Conservation (phyloP, 768 basidiomycete species). For the Dacryopinax primogenitus region DNA sequence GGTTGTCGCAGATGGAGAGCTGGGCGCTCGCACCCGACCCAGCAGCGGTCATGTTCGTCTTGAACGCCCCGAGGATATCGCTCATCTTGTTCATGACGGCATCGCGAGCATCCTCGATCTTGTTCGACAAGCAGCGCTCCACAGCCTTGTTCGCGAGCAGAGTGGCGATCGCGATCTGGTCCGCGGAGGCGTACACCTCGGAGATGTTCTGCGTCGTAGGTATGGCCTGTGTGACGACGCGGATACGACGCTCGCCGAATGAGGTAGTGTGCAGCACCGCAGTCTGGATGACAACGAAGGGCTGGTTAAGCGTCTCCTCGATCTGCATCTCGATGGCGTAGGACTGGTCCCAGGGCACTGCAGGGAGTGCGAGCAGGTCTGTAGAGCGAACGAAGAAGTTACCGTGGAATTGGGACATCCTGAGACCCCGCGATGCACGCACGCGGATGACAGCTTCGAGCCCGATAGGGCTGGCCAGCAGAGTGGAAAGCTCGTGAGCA, state of each 20-base stretch:
- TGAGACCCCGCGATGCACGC: slow-evolving; percentile 87
- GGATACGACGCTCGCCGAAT: slow-evolving; percentile 84
- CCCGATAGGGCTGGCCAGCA: slow-evolving; percentile 87
- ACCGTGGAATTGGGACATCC: slow-evolving; percentile 96
- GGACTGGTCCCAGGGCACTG: slow-evolving; percentile 91
- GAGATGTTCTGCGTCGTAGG: slow-evolving; percentile 80
- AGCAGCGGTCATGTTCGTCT: slow-evolving; percentile 89
- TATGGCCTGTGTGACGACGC: slow-evolving; percentile 76
- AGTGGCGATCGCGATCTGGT: slow-evolving; percentile 75
- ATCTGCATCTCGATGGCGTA: slow-evolving; percentile 94
- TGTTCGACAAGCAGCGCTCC: slow-evolving; percentile 70
- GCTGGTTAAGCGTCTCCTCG: slow-evolving; percentile 80
- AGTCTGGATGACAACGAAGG: slow-evolving; percentile 89
- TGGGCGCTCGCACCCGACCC: slow-evolving; percentile 91
- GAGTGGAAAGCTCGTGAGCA: slow-evolving; percentile 90
- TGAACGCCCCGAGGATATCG: slow-evolving; percentile 77
- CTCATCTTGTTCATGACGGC: slow-evolving; percentile 71
- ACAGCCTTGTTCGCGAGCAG: slow-evolving; percentile 86
- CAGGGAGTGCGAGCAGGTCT: slow-evolving; percentile 87
- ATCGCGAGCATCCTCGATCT: slow-evolving; percentile 80
- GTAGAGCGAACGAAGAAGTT: slow-evolving; percentile 98
- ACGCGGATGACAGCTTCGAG: slow-evolving; percentile 96
- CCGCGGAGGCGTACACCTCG: slow-evolving; percentile 80
- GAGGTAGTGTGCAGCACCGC: slow-evolving; percentile 90
- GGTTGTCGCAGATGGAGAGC: slow-evolving; percentile 79